Evolutionary conservation across 179 eudicot species (phyloP), one percentile per base, ranked within the genome.

Genomic region (Drosera spatulata): DNA sequence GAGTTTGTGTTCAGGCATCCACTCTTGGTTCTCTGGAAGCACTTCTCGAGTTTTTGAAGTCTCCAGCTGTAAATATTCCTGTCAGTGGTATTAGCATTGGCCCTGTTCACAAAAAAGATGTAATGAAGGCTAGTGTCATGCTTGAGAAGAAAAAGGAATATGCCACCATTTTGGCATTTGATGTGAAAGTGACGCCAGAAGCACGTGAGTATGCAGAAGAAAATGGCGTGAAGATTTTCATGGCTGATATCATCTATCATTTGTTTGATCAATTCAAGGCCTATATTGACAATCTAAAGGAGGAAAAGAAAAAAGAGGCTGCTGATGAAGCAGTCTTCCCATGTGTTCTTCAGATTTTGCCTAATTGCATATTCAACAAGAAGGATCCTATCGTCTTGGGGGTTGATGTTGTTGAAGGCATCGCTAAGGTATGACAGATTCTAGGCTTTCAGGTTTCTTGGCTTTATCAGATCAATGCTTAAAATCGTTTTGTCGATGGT

Each of bases 81-180:
- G 98, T 88, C 55, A 85, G 95, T 86, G 91, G 88, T 54, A 86
- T 88, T 53, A 76, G 93, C 75, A 88, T 88, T 66, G 99, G 99
- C 13, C 96, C 96, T 40, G 95, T 91, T 48, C 95, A 88, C 63
- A 86, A 88, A 67, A 93, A 88, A 71, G 99, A 93, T 78, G 96
- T 93, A 55, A 84, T 84, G 95, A 86, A 77, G 74, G 99, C 99
- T 33, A 85, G 99, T 68, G 95, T 93, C 38, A 93, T 93, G 98
- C 90, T 91, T 59, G 98, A 91, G 79, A 93, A 88, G 87, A 93
- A 81, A 72, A 93, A 85, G 63, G 98, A 91, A 76, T 91, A 72
- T 71, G 96, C 91, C 11, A 84, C 98, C 10, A 88, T 91, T 9
- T 73, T 91, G 71, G 96, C 98, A 53, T 88, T 88, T 58, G 98